phyloP scores from a whole-genome alignment of 257 asterid species.

The Solanum pennellii region DNA sequence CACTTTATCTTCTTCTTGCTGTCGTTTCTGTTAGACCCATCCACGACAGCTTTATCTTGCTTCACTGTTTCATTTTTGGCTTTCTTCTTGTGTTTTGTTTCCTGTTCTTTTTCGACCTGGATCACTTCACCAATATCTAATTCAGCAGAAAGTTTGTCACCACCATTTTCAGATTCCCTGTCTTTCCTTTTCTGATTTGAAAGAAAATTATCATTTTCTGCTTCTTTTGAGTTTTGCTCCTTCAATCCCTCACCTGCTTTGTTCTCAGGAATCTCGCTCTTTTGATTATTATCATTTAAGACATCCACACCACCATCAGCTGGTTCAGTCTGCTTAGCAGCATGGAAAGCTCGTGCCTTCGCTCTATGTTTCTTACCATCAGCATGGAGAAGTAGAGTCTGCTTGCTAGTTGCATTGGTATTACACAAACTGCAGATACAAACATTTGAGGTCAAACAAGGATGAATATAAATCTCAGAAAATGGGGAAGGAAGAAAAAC shows the following conservation, averaged over 20 bases:
- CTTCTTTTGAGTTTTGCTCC: conserved; percentile 27
- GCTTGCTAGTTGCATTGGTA: conserved; percentile 84
- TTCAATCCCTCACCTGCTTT: conserved; percentile 17
- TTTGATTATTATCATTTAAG: conserved; percentile 13
- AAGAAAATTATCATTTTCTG: conserved; percentile 21
- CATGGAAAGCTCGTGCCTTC: conserved; percentile 78
- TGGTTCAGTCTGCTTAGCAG: conserved; percentile 46
- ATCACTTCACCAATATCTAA: conserved; percentile 34
- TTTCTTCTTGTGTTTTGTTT: conserved; percentile 28
- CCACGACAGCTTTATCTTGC: conserved; percentile 13
- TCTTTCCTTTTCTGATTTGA: conserved; percentile 56
- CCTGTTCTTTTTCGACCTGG: conserved; percentile 23
- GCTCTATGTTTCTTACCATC: conserved; percentile 94
- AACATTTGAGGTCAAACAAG: neutral
- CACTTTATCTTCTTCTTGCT: conserved; percentile 50
- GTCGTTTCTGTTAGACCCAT: conserved; percentile 9
- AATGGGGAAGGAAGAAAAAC: neutral
- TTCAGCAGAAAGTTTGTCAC: conserved; percentile 15
- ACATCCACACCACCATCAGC: conserved; percentile 1
- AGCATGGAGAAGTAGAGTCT: conserved; percentile 83
- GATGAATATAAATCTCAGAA: neutral
- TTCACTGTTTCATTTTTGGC: conserved; percentile 25
- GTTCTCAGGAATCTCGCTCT: conserved; percentile 16
- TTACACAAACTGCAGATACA: conserved; percentile 65
- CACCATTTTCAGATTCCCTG: conserved; percentile 36